phyloP scores from a whole-genome alignment of 2,329 filamentous ascomycete genomes.

The Cadophora malorum region DNA sequence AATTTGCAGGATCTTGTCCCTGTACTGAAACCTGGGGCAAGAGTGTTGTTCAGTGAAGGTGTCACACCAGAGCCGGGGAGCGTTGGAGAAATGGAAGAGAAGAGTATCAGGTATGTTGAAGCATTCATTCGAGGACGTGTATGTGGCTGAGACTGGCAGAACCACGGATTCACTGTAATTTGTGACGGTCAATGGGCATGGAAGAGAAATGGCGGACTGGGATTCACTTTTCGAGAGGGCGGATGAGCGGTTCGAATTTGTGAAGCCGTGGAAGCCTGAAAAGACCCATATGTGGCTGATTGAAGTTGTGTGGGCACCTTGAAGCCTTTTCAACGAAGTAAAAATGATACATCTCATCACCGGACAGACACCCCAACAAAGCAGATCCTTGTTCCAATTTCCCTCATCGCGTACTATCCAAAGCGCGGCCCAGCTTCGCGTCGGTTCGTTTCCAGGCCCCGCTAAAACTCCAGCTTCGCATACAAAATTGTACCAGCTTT shows the following conservation, averaged over 20 bases:
- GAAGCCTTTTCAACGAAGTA: background rate
- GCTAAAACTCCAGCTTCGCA: background rate
- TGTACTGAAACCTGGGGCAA: conserved; percentile 49
- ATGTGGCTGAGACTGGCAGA: conserved; percentile 42
- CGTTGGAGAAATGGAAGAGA: conserved; percentile 43
- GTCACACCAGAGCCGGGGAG: conserved; percentile 38
- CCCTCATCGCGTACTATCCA: background rate
- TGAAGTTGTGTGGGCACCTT: conserved; percentile 13
- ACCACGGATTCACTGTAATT: conserved; percentile 59
- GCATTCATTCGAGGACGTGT: background rate
- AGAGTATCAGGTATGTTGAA: conserved; percentile 47
- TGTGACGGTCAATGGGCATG: conserved; percentile 56
- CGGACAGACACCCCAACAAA: background rate
- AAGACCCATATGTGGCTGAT: conserved; percentile 21
- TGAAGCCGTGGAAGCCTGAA: conserved; percentile 19
- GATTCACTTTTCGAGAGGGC: conserved; percentile 52
- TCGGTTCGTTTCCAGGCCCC: background rate
- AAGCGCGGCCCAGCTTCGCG: background rate
- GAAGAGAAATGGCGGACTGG: conserved; percentile 55
- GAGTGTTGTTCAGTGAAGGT: conserved; percentile 46
- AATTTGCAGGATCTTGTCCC: no score
- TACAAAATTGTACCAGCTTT: background rate
- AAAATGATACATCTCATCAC: background rate
- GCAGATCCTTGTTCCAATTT: background rate
- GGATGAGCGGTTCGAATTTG: conserved; percentile 50